Percentiles rank a stretch among this genome's conserved stretches.
phyloP scores from a whole-genome alignment of 1,284 basidiomycete genomes.

The Boletus subluridellus region DNA sequence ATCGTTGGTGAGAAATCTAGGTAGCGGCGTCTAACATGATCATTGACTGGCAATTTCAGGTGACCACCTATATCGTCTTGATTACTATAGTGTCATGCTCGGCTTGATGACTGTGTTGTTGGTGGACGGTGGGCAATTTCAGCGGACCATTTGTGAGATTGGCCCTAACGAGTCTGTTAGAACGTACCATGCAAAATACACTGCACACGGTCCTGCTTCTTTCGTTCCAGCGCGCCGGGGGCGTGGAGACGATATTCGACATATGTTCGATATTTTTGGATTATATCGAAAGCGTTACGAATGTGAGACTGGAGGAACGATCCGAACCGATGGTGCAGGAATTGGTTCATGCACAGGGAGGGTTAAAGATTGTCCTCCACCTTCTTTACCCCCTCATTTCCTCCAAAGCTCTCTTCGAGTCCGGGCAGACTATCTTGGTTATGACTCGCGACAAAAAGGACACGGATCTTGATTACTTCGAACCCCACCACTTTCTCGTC shows the following conservation, averaged over 20 bases:
- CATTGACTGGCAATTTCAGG: constrained; percentile 35
- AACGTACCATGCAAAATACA: constrained; percentile 68
- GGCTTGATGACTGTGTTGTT: constrained; percentile 71
- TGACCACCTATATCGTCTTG: constrained; percentile 51
- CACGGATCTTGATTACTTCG: constrained; percentile 73
- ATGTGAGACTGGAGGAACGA: constrained; percentile 51
- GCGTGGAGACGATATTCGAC: constrained; percentile 66
- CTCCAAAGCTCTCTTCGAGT: constrained; percentile 79
- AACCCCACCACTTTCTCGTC: constrained; percentile 84
- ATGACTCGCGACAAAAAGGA: constrained; percentile 75
- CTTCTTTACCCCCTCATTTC: constrained; percentile 77
- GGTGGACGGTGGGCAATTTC: constrained; percentile 68
- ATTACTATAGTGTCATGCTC: constrained; percentile 77
- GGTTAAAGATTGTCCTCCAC: constrained; percentile 78
- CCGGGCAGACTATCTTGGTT: constrained; percentile 75
- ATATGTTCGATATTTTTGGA: constrained; percentile 58
- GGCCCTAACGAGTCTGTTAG: constrained; percentile 38
- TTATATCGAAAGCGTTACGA: constrained; percentile 53
- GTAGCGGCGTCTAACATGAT: background rate
- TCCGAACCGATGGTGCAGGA: constrained; percentile 58
- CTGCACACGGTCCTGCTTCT: constrained; percentile 81
- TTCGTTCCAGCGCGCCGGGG: constrained; percentile 71
- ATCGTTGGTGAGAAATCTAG: constrained; percentile 46
- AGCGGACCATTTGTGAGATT: background rate
- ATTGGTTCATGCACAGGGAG: constrained; percentile 72